A percentile compares a stretch with the other conserved stretches of the same genome.
phyloP scores from a whole-genome alignment of 768 basidiomycete species.

The Mycena rebaudengoi region DNA sequence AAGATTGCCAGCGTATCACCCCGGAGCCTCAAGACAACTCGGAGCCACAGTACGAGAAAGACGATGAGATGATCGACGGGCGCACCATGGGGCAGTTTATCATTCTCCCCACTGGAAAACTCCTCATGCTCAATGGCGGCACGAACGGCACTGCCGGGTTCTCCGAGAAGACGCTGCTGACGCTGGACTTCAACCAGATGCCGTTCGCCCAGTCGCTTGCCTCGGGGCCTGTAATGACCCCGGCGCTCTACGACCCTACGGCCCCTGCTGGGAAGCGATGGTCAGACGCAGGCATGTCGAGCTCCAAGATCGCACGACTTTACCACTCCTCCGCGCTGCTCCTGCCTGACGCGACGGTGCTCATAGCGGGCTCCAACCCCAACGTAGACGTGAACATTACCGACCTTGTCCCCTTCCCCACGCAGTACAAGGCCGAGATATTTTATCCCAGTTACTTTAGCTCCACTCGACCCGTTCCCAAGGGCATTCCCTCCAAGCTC shows the following conservation, averaged over 20 bases:
- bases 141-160: conserved; percentile 83
- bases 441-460: conserved; percentile 81
- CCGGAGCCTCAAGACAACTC: conserved; percentile 84
- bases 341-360: conserved; percentile 68
- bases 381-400: conserved; percentile 64
- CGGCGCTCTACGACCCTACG: conserved; percentile 77
- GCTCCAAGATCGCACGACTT: conserved; percentile 69
- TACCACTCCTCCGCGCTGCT: conserved; percentile 87
- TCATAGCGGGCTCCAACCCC: conserved; percentile 81
- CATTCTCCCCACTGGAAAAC: conserved; percentile 76
- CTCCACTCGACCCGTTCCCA: conserved; percentile 57
- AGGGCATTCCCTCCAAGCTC: conserved; percentile 62
- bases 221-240: conserved; percentile 69
- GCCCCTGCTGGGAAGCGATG: conserved; percentile 68
- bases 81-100: conserved; percentile 95
- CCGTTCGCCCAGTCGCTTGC: conserved; percentile 70
- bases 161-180: conserved; percentile 51
- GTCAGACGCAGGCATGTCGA: conserved; percentile 64
- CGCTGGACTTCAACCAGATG: conserved; percentile 41
- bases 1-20: conserved; percentile 83
- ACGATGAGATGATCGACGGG: conserved; percentile 78
- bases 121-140: conserved; percentile 72
- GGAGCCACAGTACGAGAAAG: conserved; percentile 65
- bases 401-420: conserved; percentile 55
- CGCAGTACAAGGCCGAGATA: conserved; percentile 67